Evolutionary conservation across 2,329 filamentous ascomycete genomes (phyloP).

Genomic region (Escovopsis weberi): DNA sequence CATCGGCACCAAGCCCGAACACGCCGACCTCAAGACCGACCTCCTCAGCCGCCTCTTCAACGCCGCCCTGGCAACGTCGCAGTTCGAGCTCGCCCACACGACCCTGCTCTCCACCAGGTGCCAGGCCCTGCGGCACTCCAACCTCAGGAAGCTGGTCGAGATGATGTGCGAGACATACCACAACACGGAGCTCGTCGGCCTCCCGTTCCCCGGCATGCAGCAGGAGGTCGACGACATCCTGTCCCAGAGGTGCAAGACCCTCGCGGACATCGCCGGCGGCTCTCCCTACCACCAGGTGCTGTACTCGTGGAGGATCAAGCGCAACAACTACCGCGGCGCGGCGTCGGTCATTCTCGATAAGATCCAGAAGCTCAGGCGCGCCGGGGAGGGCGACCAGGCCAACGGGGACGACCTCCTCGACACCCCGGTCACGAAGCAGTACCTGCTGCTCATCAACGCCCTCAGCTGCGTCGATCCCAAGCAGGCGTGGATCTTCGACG

Average conservation of each 20-base stretch:
- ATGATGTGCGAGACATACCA: slow-evolving; percentile 55
- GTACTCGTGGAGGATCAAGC: slow-evolving; percentile 77
- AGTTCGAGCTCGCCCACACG: slow-evolving; percentile 71
- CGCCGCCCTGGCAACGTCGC: slow-evolving; percentile 61
- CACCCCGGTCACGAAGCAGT: slow-evolving; percentile 56
- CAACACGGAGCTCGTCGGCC: slow-evolving; percentile 51
- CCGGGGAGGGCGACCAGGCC: slow-evolving; percentile 41
- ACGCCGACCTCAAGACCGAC: slow-evolving; percentile 42
- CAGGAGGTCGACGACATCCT: slow-evolving; percentile 70
- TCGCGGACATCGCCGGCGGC: slow-evolving; percentile 47
- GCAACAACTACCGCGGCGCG: slow-evolving; percentile 72
- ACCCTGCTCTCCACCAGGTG: slow-evolving; percentile 62
- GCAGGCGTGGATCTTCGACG: slow-evolving; percentile 62
- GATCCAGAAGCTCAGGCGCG: slow-evolving; percentile 44
- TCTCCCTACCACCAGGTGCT: slow-evolving; percentile 85
- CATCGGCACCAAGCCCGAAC: slow-evolving; percentile 17
- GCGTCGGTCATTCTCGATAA: slow-evolving; percentile 48
- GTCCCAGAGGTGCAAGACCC: slow-evolving; percentile 52
- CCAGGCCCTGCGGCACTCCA: slow-evolving; percentile 54
- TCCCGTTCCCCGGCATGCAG: slow-evolving; percentile 68
- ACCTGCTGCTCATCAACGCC: slow-evolving; percentile 85
- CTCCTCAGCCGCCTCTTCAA: slow-evolving; percentile 75
- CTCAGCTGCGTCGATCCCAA: slow-evolving; percentile 69
- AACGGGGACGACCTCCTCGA: slow-evolving; percentile 42
- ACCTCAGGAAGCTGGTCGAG: slow-evolving; percentile 54